Conservation (phyloP, 345 rosid species). For the Boechera stricta region DNA sequence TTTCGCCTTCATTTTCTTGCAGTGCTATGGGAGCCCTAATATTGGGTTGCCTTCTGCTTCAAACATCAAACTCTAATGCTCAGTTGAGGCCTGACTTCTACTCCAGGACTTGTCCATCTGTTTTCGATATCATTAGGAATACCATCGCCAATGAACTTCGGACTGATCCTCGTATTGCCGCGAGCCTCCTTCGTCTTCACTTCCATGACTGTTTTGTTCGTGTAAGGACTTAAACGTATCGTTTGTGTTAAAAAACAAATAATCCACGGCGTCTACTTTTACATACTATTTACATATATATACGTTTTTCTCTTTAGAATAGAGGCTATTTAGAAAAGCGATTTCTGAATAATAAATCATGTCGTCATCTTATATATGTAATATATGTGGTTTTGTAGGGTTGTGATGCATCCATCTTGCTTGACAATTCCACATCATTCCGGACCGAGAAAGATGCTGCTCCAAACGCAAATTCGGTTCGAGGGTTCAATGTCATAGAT, state of each 20-base stretch:
- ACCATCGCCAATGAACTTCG: constrained; percentile 28
- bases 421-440: constrained; percentile 51
- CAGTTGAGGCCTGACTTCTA: constrained; percentile 42
- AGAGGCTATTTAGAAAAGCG: not conserved
- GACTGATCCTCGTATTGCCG: constrained; percentile 42
- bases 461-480: constrained; percentile 58
- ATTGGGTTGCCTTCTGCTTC: constrained; percentile 41
- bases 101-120: constrained; percentile 11
- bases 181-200: constrained; percentile 45
- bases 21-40: constrained; percentile 39
- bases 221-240: constrained; percentile 18
- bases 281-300: no score
- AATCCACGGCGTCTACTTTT: not conserved
- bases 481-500: constrained; percentile 64
- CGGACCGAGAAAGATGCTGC: constrained; percentile 55
- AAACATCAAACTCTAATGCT: constrained; percentile 40
- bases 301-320: not conserved
- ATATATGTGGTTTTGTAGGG: constrained; percentile 47
- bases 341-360: not conserved
- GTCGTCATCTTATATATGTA: not conserved
- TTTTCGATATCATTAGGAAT: constrained; percentile 26
- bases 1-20: constrained; percentile 31
- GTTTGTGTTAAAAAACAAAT: not conserved
- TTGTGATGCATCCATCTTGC: constrained; percentile 62
- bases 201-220: constrained; percentile 45